Base-by-base conservation (phyloP, 306 rosid genomes). In the Malus fusca region DNA sequence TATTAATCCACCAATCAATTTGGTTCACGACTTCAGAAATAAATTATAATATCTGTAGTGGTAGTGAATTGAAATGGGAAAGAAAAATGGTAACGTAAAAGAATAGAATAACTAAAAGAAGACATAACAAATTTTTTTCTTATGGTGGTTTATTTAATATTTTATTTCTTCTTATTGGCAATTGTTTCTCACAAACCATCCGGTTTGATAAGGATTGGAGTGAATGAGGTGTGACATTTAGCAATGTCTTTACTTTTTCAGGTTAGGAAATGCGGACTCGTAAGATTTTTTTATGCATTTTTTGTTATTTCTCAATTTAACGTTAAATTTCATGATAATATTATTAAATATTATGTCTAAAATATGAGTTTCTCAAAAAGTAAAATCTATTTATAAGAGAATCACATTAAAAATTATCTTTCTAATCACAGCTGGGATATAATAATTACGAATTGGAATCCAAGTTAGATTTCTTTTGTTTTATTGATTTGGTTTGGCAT, bases 101-200 rank as follows among this genome's bases (percentile, higher is more conserved):
- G 21, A 61, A 26, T 61, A 23, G 43, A 17, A 31, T 8, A 64
- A 64, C 43, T 31, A 1, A 64, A 17, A 3, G 4, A 31, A 63
- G 43, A 30, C 31, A 63, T 8, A 28, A 48, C 19, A 48, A 15
- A 4, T n/a, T 15, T 15, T 5, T 13, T 51, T 51, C 42, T 37
- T 22, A 28, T 0, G 15, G 9, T 28, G 4, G 13, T 71, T 15
- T 30, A 13, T 52, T 46, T 12, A 0, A 25, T 17, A 11, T 73
- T 21, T 8, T 17, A 21, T 37, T 12, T 23, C 2, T 67, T 43
- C 43, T 14, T 31, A 46, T 46, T 46, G 52, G 52, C 19, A n/a
- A 67, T 72, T 13, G 78, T 33, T 66, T 82, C 59, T 84, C 83
- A 44, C 67, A 33, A 9, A 74, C 75, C 62, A 87, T 74, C 26